Base-by-base conservation (phyloP, 2,329 filamentous ascomycete species). In the Botryotinia calthae region DNA sequence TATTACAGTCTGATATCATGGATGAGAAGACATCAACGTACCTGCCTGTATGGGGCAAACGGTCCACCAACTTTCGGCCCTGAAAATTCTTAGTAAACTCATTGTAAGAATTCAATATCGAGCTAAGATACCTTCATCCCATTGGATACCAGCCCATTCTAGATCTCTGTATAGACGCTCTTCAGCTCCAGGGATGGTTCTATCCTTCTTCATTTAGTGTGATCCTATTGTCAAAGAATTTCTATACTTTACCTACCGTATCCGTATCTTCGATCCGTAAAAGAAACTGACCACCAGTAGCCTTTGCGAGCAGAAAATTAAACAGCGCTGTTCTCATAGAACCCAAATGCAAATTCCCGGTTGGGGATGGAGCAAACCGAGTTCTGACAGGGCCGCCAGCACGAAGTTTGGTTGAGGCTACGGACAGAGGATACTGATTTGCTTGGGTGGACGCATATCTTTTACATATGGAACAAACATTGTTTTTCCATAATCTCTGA, bases 191-290 rank as follows among this genome's bases (percentile, higher is more conserved):
- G 86, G 83, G 6, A 98, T 89, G 14, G 95, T 91, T 93, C 93
- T 72, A 56, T 72, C 64, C 71, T 96, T 84, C 76, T 85, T 81
- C 76, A 70, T 71, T 79, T 72, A 79, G 73, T 66, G 64, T 51
- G 31, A 61, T 25, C 42, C 16, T 18, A 42, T 46, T 64, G 63
- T 46, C 63, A 65, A 73, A 73, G 54, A 70, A 40, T 18, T 37
- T 16, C 37, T 48, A 70, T 74, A 70, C 78, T 28, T 28, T 6
- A 31, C 51, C n/a, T 82, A 94, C 93, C 86, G 93, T 93, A 82
- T 98, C 96, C 7, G 96, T 99, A 81, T 99, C 96, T 84, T 99
- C 96, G 75, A 99, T 90, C 16, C 96, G 90, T 67, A 99, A 84
- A 18, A 99, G 83, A 79, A 99, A 99, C 81, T 97, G 92, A 10